phyloP scores from a whole-genome alignment of 805 yeast species.

The Ogataea henricii region DNA sequence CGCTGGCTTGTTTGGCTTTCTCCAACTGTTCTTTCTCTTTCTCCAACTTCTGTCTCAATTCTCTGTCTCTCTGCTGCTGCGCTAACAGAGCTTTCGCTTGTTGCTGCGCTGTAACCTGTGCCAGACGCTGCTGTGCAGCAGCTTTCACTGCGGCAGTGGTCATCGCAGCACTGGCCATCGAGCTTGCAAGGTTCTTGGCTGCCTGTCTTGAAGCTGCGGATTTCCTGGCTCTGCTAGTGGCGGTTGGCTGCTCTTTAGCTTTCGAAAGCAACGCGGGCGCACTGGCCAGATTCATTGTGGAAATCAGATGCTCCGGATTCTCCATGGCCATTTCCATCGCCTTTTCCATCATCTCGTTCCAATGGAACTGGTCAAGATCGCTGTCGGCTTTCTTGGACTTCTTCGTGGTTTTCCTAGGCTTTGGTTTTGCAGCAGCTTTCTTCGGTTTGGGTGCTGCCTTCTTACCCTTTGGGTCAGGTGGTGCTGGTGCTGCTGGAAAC shows the following conservation, averaged over 20 bases:
- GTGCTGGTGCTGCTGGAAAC: constrained; percentile 13
- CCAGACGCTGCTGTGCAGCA: constrained; percentile 27
- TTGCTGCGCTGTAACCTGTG: constrained; percentile 28
- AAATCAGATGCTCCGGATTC: constrained; percentile 48
- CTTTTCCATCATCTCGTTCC: constrained; percentile 74
- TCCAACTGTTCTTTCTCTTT: constrained; percentile 10
- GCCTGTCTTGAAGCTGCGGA: constrained; percentile 7
- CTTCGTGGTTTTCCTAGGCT: constrained; percentile 11
- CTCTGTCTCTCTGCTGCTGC: constrained; percentile 23
- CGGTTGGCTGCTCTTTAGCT: constrained; percentile 5
- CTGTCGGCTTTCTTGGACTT: constrained; percentile 26
- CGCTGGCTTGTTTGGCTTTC: constrained; percentile 1
- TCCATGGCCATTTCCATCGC: constrained; percentile 78
- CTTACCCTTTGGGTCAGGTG: neutral
- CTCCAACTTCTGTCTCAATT: constrained; percentile 16
- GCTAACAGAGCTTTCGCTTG: constrained; percentile 19
- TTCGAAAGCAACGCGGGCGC: constrained; percentile 2
- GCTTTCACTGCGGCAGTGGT: constrained; percentile 25
- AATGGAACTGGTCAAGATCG: constrained; percentile 53
- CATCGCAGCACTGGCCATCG: constrained; percentile 27
- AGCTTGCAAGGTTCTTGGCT: constrained; percentile 8
- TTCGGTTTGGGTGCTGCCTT: constrained; percentile 5
- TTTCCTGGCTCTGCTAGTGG: constrained; percentile 2
- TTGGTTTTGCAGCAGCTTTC: constrained; percentile 8
- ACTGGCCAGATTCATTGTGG: constrained; percentile 34